Percentiles rank a stretch among this genome's conserved stretches.
phyloP scores from a whole-genome alignment of 805 yeast species.

The Starmerella apis region DNA sequence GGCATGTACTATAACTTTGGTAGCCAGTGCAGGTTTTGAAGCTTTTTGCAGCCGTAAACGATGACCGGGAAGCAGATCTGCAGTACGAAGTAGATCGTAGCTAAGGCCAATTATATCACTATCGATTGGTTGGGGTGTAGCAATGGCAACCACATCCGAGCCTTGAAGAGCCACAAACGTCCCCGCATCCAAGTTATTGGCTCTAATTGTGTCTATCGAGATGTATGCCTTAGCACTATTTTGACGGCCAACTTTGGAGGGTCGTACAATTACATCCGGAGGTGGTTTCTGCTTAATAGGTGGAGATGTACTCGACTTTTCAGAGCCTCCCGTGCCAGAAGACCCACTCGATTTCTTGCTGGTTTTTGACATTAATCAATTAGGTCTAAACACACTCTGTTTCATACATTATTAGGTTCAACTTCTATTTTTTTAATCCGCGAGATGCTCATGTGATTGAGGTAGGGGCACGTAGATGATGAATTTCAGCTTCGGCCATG shows the following conservation, averaged over 20 bases:
- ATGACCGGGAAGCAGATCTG: slow-evolving; percentile 43
- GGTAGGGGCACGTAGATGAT: background rate
- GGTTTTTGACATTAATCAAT: slow-evolving; percentile 17
- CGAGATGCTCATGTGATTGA: slow-evolving; percentile 1
- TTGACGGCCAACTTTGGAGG: slow-evolving; percentile 17
- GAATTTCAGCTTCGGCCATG: too few species aligned
- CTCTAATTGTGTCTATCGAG: slow-evolving; percentile 25
- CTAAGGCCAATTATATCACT: slow-evolving; percentile 27
- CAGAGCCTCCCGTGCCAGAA: slow-evolving; percentile 3
- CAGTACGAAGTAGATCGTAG: slow-evolving; percentile 33
- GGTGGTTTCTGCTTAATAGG: slow-evolving; percentile 1
- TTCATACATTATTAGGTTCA: background rate
- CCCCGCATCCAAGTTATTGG: slow-evolving; percentile 28
- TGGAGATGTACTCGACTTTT: background rate
- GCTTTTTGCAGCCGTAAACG: slow-evolving; percentile 40
- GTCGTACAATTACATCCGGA: slow-evolving; percentile 26
- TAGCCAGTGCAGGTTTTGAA: slow-evolving; percentile 43
- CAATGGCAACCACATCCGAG: slow-evolving; percentile 23
- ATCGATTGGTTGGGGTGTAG: slow-evolving; percentile 28
- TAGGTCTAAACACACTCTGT: background rate
- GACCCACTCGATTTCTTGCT: slow-evolving; percentile 12
- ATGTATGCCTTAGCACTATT: slow-evolving; percentile 25
- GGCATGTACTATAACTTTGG: slow-evolving; percentile 30
- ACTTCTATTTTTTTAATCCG: background rate
- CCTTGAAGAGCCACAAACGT: slow-evolving; percentile 21